phyloP scores from a whole-genome alignment of 371 early-diverging fungal species.

The Lichtheimia corymbifera region DNA sequence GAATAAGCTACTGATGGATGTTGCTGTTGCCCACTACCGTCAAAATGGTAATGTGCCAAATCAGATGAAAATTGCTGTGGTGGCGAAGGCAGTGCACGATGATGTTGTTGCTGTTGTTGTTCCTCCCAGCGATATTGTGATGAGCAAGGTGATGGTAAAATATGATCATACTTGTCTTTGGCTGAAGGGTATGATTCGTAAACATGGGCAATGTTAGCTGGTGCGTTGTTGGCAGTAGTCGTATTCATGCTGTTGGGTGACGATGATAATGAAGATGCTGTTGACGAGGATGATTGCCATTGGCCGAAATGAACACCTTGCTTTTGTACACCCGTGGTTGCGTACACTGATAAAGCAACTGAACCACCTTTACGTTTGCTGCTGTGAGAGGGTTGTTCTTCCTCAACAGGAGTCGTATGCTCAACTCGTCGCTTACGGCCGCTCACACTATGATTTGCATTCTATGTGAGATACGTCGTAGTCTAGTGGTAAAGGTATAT shows the following conservation, averaged over 20 bases:
- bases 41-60: constrained; percentile 3
- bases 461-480: no score
- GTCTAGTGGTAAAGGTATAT: no score
- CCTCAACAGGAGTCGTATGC: background rate
- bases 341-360: constrained; percentile 10
- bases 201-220: no score
- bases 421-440: constrained; percentile 16
- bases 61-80: constrained; percentile 4
- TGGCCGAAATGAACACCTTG: constrained; percentile 23
- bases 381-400: constrained; percentile 1
- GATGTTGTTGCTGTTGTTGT: background rate
- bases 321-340: constrained; percentile 8
- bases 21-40: background rate
- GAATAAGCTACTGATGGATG: background rate
- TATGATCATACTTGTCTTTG: background rate
- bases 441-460: constrained; percentile 8
- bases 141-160: background rate
- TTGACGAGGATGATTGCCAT: constrained; percentile 13
- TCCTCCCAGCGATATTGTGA: constrained; percentile 2
- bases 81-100: background rate
- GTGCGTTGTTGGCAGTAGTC: no score
- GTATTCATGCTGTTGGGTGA: background rate
- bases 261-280: constrained; percentile 4
- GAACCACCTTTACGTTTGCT: constrained; percentile 8
- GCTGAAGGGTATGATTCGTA: background rate